phyloP scores from a whole-genome alignment of 1,284 basidiomycete genomes.

The Sporisorium scitamineum region DNA sequence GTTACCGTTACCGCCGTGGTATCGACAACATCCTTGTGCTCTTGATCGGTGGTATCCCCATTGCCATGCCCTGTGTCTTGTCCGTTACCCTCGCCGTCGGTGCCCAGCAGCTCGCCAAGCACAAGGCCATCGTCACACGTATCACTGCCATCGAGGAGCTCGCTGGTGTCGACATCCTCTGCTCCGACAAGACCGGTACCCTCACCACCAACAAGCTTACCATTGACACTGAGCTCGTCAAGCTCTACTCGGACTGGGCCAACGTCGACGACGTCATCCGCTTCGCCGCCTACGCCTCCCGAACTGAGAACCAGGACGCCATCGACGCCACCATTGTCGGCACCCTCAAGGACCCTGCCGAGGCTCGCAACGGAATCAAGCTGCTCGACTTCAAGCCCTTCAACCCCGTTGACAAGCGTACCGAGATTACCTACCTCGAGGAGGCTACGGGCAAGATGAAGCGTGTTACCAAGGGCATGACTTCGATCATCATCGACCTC shows the following conservation, averaged over 20 bases:
- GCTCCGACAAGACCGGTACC: conserved; percentile 97
- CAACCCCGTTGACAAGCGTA: conserved; percentile 99
- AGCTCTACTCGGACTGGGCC: conserved; percentile 86
- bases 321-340: conserved; percentile 89
- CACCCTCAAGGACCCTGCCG: conserved; percentile 76
- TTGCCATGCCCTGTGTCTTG: conserved; percentile 95
- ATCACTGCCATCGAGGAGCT: conserved; percentile 93
- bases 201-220: conserved; percentile 96
- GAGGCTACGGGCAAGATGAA: conserved; percentile 92
- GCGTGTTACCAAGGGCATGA: conserved; percentile 99
- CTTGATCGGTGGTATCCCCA: conserved; percentile 97
- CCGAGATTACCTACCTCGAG: conserved; percentile 96
- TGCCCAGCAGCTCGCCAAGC: conserved; percentile 90
- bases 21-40: conserved; percentile 94
- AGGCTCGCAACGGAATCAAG: conserved; percentile 91
- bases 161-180: conserved; percentile 93
- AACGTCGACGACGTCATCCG: conserved; percentile 89
- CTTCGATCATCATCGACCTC: conserved; percentile 84
- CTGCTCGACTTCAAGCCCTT: conserved; percentile 99
- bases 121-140: conserved; percentile 96
- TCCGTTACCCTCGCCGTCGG: conserved; percentile 97
- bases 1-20: conserved; percentile 81
- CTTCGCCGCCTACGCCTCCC: conserved; percentile 92
- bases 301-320: conserved; percentile 98
- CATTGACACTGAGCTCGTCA: conserved; percentile 91